A percentile compares a stretch with the other conserved stretches of the same genome.
phyloP scores from a whole-genome alignment of 2,329 filamentous ascomycete genomes.

The Aspergillus brunneoviolaceus region DNA sequence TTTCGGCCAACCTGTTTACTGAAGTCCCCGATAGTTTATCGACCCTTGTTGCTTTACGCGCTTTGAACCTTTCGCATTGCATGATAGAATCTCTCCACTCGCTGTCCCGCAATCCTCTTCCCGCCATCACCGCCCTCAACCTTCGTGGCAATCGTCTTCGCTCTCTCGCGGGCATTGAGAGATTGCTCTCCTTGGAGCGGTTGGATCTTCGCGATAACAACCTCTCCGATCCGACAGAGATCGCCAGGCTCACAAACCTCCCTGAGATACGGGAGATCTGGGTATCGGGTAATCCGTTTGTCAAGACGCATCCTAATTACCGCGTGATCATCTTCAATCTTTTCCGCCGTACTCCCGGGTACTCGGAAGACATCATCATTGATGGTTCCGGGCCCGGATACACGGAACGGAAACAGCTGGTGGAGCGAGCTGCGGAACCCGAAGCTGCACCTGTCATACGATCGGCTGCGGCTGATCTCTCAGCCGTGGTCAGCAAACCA shows the following conservation, averaged over 20 bases:
- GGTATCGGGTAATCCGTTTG: conserved; percentile 89
- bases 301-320: conserved; percentile 80
- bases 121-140: conserved; percentile 90
- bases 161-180: conserved; percentile 86
- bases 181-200: conserved; percentile 81
- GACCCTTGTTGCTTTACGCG: conserved; percentile 80
- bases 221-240: conserved; percentile 84
- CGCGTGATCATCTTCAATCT: conserved; percentile 92
- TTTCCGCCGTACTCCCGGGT: conserved; percentile 85
- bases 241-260: conserved; percentile 84
- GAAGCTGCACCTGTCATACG: conserved; percentile 76
- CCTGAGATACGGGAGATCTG: conserved; percentile 91
- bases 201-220: conserved; percentile 89
- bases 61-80: conserved; percentile 90
- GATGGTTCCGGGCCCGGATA: conserved; percentile 82
- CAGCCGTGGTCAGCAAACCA: conserved; percentile 67
- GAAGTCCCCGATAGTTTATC: conserved; percentile 91
- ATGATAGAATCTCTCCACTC: conserved; percentile 97
- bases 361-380: conserved; percentile 85
- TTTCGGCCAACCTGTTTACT: conserved; percentile 90
- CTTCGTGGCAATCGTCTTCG: conserved; percentile 82
- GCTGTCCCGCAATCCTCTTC: conserved; percentile 75
- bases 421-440: conserved; percentile 76
- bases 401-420: conserved; percentile 77
- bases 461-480: conserved; percentile 61